Evolutionary conservation across 2,329 filamentous ascomycete species (phyloP), one percentile per base, ranked within the genome.

Genomic region (Fusarium agapanthi): DNA sequence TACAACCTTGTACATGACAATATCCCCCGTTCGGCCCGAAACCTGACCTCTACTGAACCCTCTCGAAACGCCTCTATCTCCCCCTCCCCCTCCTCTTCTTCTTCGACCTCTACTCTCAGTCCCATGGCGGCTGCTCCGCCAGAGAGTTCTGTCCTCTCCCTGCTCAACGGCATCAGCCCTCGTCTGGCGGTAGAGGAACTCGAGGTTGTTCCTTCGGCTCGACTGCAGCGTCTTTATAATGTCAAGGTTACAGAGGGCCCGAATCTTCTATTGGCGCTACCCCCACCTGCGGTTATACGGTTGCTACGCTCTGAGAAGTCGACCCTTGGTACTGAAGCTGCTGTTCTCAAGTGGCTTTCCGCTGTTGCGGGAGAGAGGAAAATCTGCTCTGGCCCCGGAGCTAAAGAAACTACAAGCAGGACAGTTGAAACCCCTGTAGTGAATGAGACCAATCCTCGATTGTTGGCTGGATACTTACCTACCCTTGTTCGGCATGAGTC

Each of bases 261-360:
- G 22, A 78, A 73, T 15, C 74, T 88, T 30, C 67, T 84, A 34
- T 79, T 88, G 44, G 81, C 83, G 40, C 74, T 87, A 8, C 78
- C 85, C n/a, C 84, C 84, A 12, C 78, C 81, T 40, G 72, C 81
- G n/a, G 80, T 83, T 65, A 77, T 83, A 55, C 82, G 83, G 60
- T 79, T 87, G 34, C 79, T 89, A 37, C 83, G 87, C 35, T 84
- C 80, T 54, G 87, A 89, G 74, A 82, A 83, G 53, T 81, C 77
- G 40, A 81, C 84, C 45, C 79, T 86, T 54, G 76, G 79, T 30
- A 84, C 85, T 28, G 87, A 88, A 71, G 83, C 84, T 15, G 76
- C 80, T 14, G 72, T 87, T 5, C 73, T 88, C 41, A 79, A 77
- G 59, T 89, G 86, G 86, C 78, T 88, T 26, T 78, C 80, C 41